Evolutionary conservation across 345 rosid species (phyloP), one percentile per base, ranked within the genome.

Genomic region (Adansonia digitata): DNA sequence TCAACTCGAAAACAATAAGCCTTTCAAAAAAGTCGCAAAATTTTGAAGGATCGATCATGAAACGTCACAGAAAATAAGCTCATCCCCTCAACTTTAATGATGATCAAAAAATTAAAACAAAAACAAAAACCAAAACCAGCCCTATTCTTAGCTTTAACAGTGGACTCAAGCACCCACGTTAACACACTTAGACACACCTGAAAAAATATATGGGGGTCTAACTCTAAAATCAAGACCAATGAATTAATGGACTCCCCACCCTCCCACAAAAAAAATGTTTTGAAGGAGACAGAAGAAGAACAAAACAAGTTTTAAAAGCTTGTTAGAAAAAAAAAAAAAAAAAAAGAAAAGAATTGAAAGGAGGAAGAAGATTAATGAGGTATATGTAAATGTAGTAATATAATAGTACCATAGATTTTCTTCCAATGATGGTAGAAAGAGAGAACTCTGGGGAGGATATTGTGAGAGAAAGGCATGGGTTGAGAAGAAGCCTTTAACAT

Each of bases 381-480:
- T 34, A 34, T 37, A 17, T 0, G 3, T 45, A 67, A 15, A 45
- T 26, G 18, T 53, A 31, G 27, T 53, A 53, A 43, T 22, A 53
- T 20, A 12, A 20, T 52, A 2, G 27, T 75, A 95, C 99, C 99
- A 59, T 95, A 93, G 78, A 90, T 89, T 85, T 95, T 95, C 84
- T 88, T 88, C 99, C 99, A 95, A 77, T 95, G 93, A 74, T 93
- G 97, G 77, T 95, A 95, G 59, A 95, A 95, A 43, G 99, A 83
- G 74, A 95, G 96, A 61, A 95, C 99, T 53, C 99, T 77, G 29
- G 99, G 99, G 35, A 95, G 96, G 45, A 93, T 93, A 85, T 95
- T 93, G 86, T 95, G 99, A 18, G 99, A 95, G 85, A 81, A 86
- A 79, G 98, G 98, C 91, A 92, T 91, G 75, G 98, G 99, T 35